These are phyloP conservation scores for Tuber magnatum DNA, from an alignment of 495 filamentous ascomycete genomes.

Conservation along the genomic window DNA sequence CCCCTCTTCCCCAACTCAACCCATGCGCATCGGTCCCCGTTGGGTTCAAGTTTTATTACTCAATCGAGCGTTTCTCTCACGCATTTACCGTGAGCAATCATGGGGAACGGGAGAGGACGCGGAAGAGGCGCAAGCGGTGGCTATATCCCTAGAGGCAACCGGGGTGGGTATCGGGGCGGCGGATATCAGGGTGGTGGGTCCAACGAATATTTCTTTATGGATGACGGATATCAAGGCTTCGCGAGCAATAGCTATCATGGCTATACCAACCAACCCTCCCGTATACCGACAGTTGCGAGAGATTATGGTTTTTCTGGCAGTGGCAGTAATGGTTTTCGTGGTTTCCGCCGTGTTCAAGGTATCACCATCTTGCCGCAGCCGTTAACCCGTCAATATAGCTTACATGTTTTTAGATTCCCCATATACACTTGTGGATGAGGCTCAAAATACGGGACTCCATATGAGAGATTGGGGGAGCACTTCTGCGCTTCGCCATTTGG, in stretches of 20 bases:
- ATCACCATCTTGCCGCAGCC: neutral
- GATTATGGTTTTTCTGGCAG: neutral
- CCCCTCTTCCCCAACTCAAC: neutral
- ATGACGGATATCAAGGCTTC: neutral
- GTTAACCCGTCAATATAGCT: neutral
- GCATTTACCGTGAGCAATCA: neutral
- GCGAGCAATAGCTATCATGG: neutral
- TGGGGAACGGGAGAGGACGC: neutral
- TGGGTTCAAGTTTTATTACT: neutral
- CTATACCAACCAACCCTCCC: neutral
- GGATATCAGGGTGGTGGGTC: neutral
- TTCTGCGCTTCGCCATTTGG: constrained; percentile 47
- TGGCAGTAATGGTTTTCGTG: neutral
- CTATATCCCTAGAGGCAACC: neutral
- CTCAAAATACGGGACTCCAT: constrained; percentile 64
- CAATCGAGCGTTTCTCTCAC: neutral
- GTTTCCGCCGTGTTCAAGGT: neutral
- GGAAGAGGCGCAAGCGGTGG: neutral
- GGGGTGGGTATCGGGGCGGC: neutral
- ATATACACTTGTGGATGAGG: constrained; percentile 52
- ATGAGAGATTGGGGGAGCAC: constrained; percentile 42
- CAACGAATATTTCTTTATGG: neutral
- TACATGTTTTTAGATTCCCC: neutral
- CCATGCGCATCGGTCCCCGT: neutral
- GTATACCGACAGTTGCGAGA: neutral